Evolutionary conservation across 2,329 filamentous ascomycete genomes (phyloP).

Genomic region (Claviceps humidiphila): DNA sequence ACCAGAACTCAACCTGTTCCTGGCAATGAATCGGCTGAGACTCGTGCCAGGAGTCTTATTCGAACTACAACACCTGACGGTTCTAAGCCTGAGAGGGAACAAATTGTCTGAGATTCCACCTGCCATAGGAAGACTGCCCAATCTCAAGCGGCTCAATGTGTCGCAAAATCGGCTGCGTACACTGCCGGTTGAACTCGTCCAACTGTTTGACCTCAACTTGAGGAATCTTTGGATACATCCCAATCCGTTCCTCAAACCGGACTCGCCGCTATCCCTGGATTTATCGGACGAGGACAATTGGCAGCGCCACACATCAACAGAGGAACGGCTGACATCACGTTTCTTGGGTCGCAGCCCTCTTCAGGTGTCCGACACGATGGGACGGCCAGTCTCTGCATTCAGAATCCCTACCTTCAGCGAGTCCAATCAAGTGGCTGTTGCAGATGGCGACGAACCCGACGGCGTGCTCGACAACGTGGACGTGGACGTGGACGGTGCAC

Average conservation of each 20-base stretch:
- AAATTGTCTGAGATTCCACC: constrained; percentile 46
- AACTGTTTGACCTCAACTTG: constrained; percentile 39
- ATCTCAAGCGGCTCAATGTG: constrained; percentile 50
- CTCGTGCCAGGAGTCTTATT: constrained; percentile 48
- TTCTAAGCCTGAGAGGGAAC: constrained; percentile 55
- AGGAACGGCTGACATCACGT: constrained; percentile 13
- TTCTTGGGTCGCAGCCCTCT: constrained; percentile 18
- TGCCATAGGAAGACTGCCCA: constrained; percentile 41
- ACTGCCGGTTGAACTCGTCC: constrained; percentile 50
- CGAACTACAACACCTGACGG: constrained; percentile 45
- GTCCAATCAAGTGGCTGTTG: constrained; percentile 12
- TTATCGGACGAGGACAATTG: constrained; percentile 1
- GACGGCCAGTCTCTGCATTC: constrained; percentile 18
- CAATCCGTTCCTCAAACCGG: constrained; percentile 45
- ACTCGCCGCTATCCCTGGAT: constrained; percentile 2
- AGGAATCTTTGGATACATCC: constrained; percentile 42
- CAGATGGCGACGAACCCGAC: constrained; percentile 3
- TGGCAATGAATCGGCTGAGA: constrained; percentile 45
- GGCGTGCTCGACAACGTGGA: constrained; percentile 5
- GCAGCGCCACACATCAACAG: background rate
- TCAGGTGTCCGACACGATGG: constrained; percentile 18
- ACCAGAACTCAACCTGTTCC: constrained; percentile 46
- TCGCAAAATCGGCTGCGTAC: constrained; percentile 48
- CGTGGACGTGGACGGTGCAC: background rate
- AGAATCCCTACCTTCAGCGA: constrained; percentile 13